These are phyloP conservation scores for Aspergillus tanneri DNA, from an alignment of 2,329 filamentous ascomycete genomes.

Conservation along the genomic window DNA sequence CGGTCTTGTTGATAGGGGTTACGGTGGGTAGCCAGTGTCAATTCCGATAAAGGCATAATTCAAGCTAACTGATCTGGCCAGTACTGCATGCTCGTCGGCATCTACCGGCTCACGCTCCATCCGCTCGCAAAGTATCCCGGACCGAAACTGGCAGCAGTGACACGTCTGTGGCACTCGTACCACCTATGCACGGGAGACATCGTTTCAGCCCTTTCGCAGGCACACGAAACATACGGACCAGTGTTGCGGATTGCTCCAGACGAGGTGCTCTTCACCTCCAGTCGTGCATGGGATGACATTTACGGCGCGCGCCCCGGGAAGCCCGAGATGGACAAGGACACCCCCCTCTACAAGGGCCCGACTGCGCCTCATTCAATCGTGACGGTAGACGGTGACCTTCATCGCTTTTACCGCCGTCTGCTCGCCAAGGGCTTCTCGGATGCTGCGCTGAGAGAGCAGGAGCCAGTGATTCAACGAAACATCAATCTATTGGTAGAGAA, in stretches of 20 bases:
- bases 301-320: slow-evolving; percentile 21
- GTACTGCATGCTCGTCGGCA: no score
- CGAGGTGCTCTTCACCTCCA: slow-evolving; percentile 32
- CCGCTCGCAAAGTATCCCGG: slow-evolving; percentile 15
- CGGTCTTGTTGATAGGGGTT: no score
- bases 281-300: slow-evolving; percentile 29
- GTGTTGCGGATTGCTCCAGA: slow-evolving; percentile 33
- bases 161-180: slow-evolving; percentile 12
- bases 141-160: slow-evolving; percentile 16
- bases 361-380: no score
- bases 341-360: no score
- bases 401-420: slow-evolving; percentile 21
- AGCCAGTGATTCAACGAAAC: no score
- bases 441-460: slow-evolving; percentile 39
- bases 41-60: no score
- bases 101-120: no score
- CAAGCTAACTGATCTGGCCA: no score
- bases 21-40: no score
- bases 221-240: slow-evolving; percentile 16
- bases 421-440: slow-evolving; percentile 44
- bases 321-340: slow-evolving; percentile 11
- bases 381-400: no score
- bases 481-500: slow-evolving; percentile 32
- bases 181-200: no score
- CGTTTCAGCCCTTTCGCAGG: slow-evolving; percentile 5